These are phyloP conservation scores for Quercus ilex DNA, from an alignment of 306 rosid species.

Conservation along the genomic window DNA sequence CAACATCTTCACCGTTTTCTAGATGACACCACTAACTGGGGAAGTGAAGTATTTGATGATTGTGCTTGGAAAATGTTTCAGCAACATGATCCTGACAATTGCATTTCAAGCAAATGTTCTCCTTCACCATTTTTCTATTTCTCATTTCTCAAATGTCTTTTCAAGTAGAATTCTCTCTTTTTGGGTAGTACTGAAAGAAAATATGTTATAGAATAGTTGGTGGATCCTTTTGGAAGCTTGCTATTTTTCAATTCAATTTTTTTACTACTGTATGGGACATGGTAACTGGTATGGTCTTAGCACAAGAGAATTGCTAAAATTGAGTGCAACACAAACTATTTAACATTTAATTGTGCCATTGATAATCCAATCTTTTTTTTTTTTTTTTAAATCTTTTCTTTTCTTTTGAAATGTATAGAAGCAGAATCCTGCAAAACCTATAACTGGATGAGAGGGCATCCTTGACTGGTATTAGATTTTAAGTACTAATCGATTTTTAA, in stretches of 20 bases:
- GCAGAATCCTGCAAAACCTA: too few species aligned
- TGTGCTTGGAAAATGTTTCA: not conserved
- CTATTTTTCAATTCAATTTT: not conserved
- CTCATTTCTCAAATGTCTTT: not conserved
- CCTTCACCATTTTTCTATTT: not conserved
- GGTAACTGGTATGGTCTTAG: not conserved
- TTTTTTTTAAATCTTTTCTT: too few species aligned
- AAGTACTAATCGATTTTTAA: not conserved
- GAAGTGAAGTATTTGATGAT: constrained; percentile 6
- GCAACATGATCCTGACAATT: constrained; percentile 4
- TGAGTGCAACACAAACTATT: not conserved
- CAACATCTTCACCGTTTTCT: not conserved
- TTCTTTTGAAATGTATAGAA: too few species aligned
- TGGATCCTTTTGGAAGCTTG: not conserved
- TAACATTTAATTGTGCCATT: too few species aligned
- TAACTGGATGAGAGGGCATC: too few species aligned
- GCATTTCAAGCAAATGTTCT: not conserved
- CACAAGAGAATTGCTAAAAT: too few species aligned
- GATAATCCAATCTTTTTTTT: too few species aligned
- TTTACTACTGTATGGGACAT: not conserved
- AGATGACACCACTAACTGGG: constrained; percentile 28
- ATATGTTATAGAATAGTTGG: not conserved
- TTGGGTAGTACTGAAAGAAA: constrained; percentile 1
- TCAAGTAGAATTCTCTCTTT: not conserved
- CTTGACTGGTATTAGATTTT: too few species aligned